Evolutionary conservation across 1,139 yeast species (phyloP).

Genomic region (Yamadazyma kanchanaburiensis): DNA sequence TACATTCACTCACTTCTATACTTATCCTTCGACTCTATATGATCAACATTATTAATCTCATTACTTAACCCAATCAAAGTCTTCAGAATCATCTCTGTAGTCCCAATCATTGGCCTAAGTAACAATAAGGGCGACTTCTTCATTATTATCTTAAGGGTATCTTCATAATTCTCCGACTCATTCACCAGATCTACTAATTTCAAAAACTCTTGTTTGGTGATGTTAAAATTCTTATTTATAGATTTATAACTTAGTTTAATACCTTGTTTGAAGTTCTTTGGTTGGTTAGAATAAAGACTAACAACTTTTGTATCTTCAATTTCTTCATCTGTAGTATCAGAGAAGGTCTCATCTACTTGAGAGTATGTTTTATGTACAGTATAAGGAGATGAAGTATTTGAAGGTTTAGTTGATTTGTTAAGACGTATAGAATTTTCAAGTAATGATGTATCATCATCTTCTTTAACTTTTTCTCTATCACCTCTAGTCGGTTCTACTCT

Average conservation of each 20-base stretch:
- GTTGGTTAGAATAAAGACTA: conserved; percentile 85
- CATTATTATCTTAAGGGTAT: conserved; percentile 65
- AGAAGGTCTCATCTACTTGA: conserved; percentile 21
- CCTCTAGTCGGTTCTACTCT: conserved; percentile 17
- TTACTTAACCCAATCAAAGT: conserved; percentile 82
- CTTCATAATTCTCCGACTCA: conserved; percentile 61
- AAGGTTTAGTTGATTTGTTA: conserved; percentile 6
- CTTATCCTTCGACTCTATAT: conserved; percentile 36
- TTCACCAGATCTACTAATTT: conserved; percentile 60
- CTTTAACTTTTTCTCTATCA: conserved; percentile 17
- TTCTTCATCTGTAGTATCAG: conserved; percentile 21
- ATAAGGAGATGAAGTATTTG: conserved; percentile 10
- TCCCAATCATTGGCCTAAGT: conserved; percentile 85
- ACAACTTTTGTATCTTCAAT: conserved; percentile 48
- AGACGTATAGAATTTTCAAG: conserved; percentile 13
- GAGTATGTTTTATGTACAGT: conserved; percentile 9
- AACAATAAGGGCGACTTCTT: conserved; percentile 78
- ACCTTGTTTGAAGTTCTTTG: conserved; percentile 68
- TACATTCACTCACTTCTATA: conserved; percentile 16
- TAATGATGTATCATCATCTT: conserved; percentile 12
- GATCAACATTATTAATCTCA: conserved; percentile 62
- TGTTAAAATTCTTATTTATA: conserved; percentile 61
- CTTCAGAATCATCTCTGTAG: conserved; percentile 85
- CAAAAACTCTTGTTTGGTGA: conserved; percentile 63
- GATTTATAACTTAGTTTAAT: conserved; percentile 68